Base-by-base conservation (phyloP, 352 stramenopile genomes). In the Globisporangium canariense region DNA sequence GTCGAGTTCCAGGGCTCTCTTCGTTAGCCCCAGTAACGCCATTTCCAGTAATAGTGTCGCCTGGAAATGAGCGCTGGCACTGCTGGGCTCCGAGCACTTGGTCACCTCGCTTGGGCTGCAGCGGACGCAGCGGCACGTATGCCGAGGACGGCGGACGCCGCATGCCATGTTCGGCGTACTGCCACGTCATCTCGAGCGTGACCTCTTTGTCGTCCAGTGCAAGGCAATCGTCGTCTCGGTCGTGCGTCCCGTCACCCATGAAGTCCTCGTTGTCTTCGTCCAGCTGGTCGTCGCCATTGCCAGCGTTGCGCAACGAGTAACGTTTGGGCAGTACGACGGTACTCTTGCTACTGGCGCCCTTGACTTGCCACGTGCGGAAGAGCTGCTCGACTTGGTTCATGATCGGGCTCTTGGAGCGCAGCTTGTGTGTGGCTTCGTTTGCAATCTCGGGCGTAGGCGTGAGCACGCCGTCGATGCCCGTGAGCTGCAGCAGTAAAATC, bases 341-440 rank as follows among this genome's bases (percentile, higher is more conserved):
- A 14, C 46, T 46, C n/a, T 34, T 62, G 45, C 14, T 28, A 38
- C 41, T 30, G 45, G 3, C 68, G 54, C 66, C 69, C 50, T 73
- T 70, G n/a, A 60, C 59, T 38, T 78, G 74, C 74, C 74, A 78
- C 47, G 64, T 65, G n/a, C 49, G 63, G 25, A 81, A 76, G 32
- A 78, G 49, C 60, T 78, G 68, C 45, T 81, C 65, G 9, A 72
- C 74, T 36, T 78, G 62, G 14, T 62, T 47, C 61, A 76, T 74
- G 36, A 69, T 70, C 20, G 70, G 56, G n/a, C 46, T 70, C 30
- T 74, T 76, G 0, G 56, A 46, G 6, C 36, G 52, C n/a, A 76
- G 69, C 28, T 73, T 71, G 20, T 76, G 34, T 20, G 45, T 40
- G 2, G 74, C 74, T 22, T 78, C 68, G 14, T 73, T 13, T 2